Evolutionary conservation across 495 filamentous ascomycete species (phyloP).

Genomic region (Oleoguttula mirabilis): DNA sequence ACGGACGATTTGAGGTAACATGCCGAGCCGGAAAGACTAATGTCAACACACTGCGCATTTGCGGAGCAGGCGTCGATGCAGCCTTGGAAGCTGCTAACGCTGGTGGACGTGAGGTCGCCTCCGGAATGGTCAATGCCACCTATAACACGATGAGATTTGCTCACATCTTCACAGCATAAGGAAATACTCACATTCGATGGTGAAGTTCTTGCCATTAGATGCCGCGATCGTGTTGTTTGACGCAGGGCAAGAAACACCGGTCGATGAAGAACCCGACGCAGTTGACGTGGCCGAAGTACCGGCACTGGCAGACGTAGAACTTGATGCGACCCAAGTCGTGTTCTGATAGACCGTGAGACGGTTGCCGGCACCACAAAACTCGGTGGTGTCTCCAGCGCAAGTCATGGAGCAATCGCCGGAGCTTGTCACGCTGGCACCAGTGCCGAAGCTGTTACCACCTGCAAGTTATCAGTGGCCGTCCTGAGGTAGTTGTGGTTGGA

Average conservation of each 20-base stretch:
- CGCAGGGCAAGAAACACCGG: neutral
- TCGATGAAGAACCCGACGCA: constrained; percentile 1
- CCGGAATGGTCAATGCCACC: too few relatives aligned
- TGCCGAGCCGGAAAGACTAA: too few relatives aligned
- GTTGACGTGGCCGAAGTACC: neutral
- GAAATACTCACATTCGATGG: constrained; percentile 12
- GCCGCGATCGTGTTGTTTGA: constrained; percentile 1
- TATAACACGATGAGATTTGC: too few relatives aligned
- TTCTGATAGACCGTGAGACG: constrained; percentile 17
- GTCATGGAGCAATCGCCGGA: constrained; percentile 6
- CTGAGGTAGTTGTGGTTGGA: too few relatives aligned
- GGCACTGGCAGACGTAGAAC: neutral
- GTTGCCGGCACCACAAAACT: constrained; percentile 21
- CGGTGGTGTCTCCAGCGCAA: constrained; percentile 13
- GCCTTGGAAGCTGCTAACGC: too few relatives aligned
- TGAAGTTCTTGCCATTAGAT: constrained; percentile 8
- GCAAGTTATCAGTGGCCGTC: too few relatives aligned
- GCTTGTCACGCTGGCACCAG: neutral
- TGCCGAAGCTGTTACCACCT: constrained; percentile 2
- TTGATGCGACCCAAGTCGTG: constrained; percentile 9
- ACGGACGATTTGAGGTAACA: neutral
- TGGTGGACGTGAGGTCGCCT: too few relatives aligned
- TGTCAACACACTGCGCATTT: too few relatives aligned
- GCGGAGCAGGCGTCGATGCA: too few relatives aligned
- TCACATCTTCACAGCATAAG: too few relatives aligned